phyloP scores from a whole-genome alignment of 2,329 filamentous ascomycete genomes.

The Arthrobotrys sphaeroides region DNA sequence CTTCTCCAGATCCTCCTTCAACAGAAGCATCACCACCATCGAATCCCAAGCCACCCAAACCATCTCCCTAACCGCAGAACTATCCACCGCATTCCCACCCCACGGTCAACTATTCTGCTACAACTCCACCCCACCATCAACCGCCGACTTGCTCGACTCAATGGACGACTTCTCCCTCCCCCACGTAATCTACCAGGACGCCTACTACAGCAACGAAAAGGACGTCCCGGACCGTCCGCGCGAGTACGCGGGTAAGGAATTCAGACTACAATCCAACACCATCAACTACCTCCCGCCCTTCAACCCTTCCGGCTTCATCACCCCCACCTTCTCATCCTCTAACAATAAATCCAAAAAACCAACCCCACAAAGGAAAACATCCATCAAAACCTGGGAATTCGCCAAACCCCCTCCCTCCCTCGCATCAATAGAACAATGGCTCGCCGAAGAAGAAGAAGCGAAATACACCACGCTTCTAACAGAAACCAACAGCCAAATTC shows the following conservation, averaged over 20 bases:
- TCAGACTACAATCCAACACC: constrained; percentile 77
- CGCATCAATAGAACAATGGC: constrained; percentile 76
- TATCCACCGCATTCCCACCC: constrained; percentile 22
- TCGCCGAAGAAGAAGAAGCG: constrained; percentile 62
- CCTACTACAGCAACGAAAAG: constrained; percentile 82
- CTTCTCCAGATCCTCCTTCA: constrained; percentile 62
- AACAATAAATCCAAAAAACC: constrained; percentile 65
- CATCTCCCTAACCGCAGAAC: background rate
- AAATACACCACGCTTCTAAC: constrained; percentile 52
- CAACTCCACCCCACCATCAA: constrained; percentile 24
- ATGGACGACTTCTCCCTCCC: constrained; percentile 70
- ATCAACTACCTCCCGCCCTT: constrained; percentile 84
- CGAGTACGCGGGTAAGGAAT: constrained; percentile 89
- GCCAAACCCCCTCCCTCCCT: constrained; percentile 74
- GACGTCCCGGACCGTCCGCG: constrained; percentile 80
- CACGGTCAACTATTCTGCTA: constrained; percentile 28
- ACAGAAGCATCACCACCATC: constrained; percentile 27
- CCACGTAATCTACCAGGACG: constrained; percentile 80
- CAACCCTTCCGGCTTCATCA: constrained; percentile 68
- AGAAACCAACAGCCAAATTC: constrained; percentile 25
- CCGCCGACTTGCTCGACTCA: constrained; percentile 66
- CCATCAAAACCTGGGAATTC: constrained; percentile 79
- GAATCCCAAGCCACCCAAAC: constrained; percentile 39
- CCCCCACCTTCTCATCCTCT: constrained; percentile 59
- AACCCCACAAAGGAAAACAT: constrained; percentile 68